Evolutionary conservation across 108 stramenopile genomes (phyloP).

Genomic region (Schizochytrium sp.): DNA sequence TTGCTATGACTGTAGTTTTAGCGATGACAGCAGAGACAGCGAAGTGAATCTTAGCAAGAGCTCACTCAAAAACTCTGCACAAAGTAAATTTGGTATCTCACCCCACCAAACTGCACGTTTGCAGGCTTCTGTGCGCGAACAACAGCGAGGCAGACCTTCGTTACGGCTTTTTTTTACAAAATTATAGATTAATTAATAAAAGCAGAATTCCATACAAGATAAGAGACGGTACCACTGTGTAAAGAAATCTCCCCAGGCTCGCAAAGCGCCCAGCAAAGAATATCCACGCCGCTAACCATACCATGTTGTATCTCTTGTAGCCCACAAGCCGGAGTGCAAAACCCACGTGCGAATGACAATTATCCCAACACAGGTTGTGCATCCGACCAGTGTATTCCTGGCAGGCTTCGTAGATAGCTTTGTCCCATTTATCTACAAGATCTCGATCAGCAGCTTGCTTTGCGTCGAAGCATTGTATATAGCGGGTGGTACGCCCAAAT

Average conservation of each 20-base stretch:
- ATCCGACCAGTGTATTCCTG: slow-evolving; percentile 85
- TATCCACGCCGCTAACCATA: slow-evolving; percentile 87
- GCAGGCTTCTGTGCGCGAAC: not conserved
- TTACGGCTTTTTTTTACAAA: not conserved
- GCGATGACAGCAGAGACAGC: no score
- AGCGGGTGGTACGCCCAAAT: slow-evolving; percentile 74
- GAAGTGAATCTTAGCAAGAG: no score
- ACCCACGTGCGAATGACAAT: slow-evolving; percentile 97
- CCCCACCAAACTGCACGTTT: not conserved
- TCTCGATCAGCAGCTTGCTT: not conserved
- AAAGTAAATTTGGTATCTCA: not conserved
- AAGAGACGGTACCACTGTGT: not conserved
- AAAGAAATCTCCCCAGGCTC: not conserved
- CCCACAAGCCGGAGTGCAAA: slow-evolving; percentile 84
- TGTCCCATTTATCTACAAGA: slow-evolving; percentile 80
- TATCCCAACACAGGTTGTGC: slow-evolving; percentile 97
- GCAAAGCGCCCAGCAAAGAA: slow-evolving; percentile 87
- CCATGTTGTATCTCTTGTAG: slow-evolving; percentile 90
- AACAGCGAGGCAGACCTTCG: not conserved
- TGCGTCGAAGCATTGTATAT: slow-evolving; percentile 69
- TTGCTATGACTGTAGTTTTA: no score
- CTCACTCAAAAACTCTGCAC: not conserved
- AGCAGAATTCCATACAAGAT: slow-evolving; percentile 33
- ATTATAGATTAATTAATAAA: not conserved
- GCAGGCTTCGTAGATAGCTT: slow-evolving; percentile 85